These are phyloP conservation scores for Mycocentrospora acerina DNA, from an alignment of 2,329 filamentous ascomycete genomes.

Conservation along the genomic window DNA sequence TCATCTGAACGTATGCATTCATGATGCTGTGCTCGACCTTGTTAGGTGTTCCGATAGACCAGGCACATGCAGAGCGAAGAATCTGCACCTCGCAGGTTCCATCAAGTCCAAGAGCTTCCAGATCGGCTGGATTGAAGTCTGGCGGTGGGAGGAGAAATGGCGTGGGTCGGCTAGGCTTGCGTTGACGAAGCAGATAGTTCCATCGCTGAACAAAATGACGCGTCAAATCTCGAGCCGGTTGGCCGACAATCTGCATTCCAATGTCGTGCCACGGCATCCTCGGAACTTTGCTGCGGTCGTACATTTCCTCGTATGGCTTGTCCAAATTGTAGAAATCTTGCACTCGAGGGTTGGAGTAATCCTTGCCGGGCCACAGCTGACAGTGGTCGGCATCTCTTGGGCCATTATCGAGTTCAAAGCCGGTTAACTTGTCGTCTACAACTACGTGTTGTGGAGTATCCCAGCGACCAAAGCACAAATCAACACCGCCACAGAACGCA, in stretches of 20 bases:
- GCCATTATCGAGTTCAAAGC: constrained; percentile 72
- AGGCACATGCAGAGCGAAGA: constrained; percentile 81
- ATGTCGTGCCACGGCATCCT: constrained; percentile 99
- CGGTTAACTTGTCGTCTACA: constrained; percentile 90
- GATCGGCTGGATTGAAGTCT: constrained; percentile 82
- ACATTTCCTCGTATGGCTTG: constrained; percentile 98
- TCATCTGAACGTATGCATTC: constrained; percentile 91
- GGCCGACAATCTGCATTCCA: constrained; percentile 94
- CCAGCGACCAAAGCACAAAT: constrained; percentile 96
- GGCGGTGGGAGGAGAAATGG: constrained; percentile 92
- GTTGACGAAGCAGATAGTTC: constrained; percentile 93
- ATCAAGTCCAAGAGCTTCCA: constrained; percentile 83
- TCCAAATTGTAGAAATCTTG: constrained; percentile 93
- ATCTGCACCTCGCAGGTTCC: constrained; percentile 98
- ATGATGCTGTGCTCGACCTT: constrained; percentile 92
- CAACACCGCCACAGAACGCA: constrained; percentile 92
- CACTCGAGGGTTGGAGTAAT: constrained; percentile 95
- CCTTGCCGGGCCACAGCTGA: constrained; percentile 95
- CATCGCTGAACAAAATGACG: constrained; percentile 96
- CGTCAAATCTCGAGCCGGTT: constrained; percentile 90
- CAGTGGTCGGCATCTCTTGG: constrained; percentile 92
- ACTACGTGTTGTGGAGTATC: constrained; percentile 92
- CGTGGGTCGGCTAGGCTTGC: constrained; percentile 89
- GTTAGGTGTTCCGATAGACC: constrained; percentile 85
- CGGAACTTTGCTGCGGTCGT: constrained; percentile 82